Evolutionary conservation across 192 early-diverging fungal genomes (phyloP), one percentile per base, ranked within the genome.

Genomic region (Coemansia sp.): DNA sequence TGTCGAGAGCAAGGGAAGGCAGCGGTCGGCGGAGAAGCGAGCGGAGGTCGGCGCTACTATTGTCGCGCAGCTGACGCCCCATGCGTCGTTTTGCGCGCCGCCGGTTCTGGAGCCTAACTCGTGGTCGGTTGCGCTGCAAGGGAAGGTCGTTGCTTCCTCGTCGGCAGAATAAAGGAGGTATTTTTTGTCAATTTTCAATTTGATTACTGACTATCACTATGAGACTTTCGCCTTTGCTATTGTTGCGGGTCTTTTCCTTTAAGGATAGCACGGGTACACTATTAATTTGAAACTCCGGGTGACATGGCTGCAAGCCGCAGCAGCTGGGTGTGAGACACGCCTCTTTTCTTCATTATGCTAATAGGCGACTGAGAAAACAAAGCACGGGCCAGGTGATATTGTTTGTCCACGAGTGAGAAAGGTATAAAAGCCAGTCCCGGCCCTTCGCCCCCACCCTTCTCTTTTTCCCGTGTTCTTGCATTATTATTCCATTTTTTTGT

Each of bases 91-190:
- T 8, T 36, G 41, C 0, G 42, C 19, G 10, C 66, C 60, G 59
- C 75, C 75, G 2, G 48, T 35, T 0, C 17, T 77, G 8, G 69
- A 77, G 11, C 59, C 48, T 0, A 59, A 16, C 36, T 35, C 39
- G 48, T 77, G 75, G 75, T 66, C 66, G 31, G 70, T 72, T 46
- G 27, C 67, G 36, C 35, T 77, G 36, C 74, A 76, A 37, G 74
- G 68, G 45, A 68, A 74, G 31, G 56, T 6, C 29, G 50, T 41
- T 21, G 50, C 61, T 6, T 27, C 24, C 24, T 45, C 29, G 61
- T 9, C 33, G 14, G 29, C 13, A 3, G 17, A 19, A 34, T 33
- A 34, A 59, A 17, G 13, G 31, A 11, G 31, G 3, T 54, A 9
- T 14, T 31, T 13, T 33, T 56, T 29, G 24, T 53, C 24, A 27